Evolutionary conservation across 805 yeast genomes (phyloP).

Genomic region (Vanderwaltozyma polyspora): DNA sequence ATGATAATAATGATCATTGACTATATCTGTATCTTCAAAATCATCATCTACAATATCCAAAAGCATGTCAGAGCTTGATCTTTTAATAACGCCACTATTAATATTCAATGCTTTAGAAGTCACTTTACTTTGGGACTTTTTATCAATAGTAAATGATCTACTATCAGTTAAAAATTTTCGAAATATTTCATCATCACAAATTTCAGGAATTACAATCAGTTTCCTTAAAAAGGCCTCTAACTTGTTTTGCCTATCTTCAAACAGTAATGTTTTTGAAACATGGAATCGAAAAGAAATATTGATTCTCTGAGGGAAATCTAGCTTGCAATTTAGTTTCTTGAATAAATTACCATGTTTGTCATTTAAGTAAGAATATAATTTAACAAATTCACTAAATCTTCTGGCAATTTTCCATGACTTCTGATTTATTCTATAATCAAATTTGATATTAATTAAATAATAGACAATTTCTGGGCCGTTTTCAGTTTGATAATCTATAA

Average conservation of each 20-base stretch:
- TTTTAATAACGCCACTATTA: no score
- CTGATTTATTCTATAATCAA: constrained; percentile 36
- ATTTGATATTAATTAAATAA: constrained; percentile 69
- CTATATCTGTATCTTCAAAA: neutral
- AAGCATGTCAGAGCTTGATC: no score
- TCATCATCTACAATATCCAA: neutral
- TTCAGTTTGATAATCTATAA: constrained; percentile 37
- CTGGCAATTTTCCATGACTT: constrained; percentile 90
- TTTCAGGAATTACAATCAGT: constrained; percentile 49
- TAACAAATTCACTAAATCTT: constrained; percentile 74
- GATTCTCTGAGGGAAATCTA: constrained; percentile 34
- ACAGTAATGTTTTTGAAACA: constrained; percentile 36
- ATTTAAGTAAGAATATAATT: constrained; percentile 54
- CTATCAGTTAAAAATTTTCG: constrained; percentile 56
- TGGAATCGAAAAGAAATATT: constrained; percentile 65
- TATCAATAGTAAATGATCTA: neutral
- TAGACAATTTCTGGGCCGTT: constrained; percentile 50
- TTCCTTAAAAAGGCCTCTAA: constrained; percentile 52
- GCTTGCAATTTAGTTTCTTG: constrained; percentile 37
- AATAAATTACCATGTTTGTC: constrained; percentile 38
- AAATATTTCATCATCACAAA: constrained; percentile 64
- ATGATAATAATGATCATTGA: neutral
- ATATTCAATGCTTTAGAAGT: no score
- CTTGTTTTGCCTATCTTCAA: constrained; percentile 50
- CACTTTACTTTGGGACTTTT: neutral